phyloP scores from a whole-genome alignment of 352 stramenopile genomes.

The Globisporangium ultimum region DNA sequence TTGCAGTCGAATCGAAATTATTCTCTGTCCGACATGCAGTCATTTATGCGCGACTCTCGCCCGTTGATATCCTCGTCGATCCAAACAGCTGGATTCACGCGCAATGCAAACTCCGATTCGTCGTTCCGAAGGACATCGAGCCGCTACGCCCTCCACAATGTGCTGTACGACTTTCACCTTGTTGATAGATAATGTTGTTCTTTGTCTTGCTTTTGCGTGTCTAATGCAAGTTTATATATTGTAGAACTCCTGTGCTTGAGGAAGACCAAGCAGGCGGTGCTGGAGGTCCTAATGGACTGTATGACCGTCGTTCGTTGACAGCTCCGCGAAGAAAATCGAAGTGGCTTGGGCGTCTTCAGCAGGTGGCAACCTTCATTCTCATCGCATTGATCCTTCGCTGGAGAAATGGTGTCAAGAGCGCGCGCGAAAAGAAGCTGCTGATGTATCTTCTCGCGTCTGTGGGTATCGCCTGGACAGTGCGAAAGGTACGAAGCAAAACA shows the following conservation, averaged over 20 bases:
- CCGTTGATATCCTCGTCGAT: conserved; percentile 53
- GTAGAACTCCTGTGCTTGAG: conserved; percentile 63
- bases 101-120: conserved; percentile 38
- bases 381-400: conserved; percentile 42
- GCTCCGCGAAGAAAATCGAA: conserved; percentile 11
- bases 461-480: conserved; percentile 53
- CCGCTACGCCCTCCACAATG: conserved; percentile 46
- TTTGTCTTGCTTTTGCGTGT: neutral
- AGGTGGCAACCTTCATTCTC: conserved; percentile 34
- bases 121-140: conserved; percentile 53
- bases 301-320: conserved; percentile 4
- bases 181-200: neutral
- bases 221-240: neutral
- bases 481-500: conserved; percentile 40
- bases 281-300: conserved; percentile 13
- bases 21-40: conserved; percentile 83
- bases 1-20: conserved; percentile 76
- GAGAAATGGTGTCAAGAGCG: conserved; percentile 41
- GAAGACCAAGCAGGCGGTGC: conserved; percentile 35
- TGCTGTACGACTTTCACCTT: conserved; percentile 32
- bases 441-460: conserved; percentile 67
- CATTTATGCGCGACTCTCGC: conserved; percentile 57
- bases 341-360: conserved; percentile 34
- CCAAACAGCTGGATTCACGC: conserved; percentile 27
- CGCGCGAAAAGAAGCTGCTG: conserved; percentile 49